A percentile compares a stretch with the other conserved stretches of the same genome.
Conservation (phyloP, 1,139 yeast genomes). For the Taphrina deformans region DNA sequence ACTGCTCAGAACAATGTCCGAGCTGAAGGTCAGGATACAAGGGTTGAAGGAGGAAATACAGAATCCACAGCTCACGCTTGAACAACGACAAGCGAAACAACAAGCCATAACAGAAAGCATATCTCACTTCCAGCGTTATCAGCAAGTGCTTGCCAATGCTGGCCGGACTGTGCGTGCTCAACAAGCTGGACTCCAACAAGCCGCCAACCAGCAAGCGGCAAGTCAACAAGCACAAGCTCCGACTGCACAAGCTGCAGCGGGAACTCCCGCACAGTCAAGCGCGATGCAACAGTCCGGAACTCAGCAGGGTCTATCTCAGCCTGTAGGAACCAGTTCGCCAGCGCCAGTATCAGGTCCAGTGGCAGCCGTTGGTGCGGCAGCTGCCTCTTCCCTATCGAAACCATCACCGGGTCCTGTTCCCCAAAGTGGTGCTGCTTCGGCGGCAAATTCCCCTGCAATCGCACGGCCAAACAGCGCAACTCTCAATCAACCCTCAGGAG, state of each 20-base stretch:
- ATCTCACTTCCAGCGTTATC: slow-evolving; percentile 33
- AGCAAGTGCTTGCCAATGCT: slow-evolving; percentile 9
- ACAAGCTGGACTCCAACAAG: slow-evolving; percentile 21
- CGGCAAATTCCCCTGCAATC: slow-evolving; percentile 20
- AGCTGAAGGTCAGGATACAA: slow-evolving; percentile 30
- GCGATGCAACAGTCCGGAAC: neutral
- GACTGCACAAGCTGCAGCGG: slow-evolving; percentile 6
- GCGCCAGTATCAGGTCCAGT: neutral
- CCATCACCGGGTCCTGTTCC: slow-evolving; percentile 60
- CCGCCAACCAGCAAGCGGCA: neutral
- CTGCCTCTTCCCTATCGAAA: slow-evolving; percentile 36
- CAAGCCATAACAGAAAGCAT: slow-evolving; percentile 35
- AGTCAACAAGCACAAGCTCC: neutral
- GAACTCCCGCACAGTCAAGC: slow-evolving; percentile 2
- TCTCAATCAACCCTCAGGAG: slow-evolving; percentile 26
- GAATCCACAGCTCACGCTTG: slow-evolving; percentile 21
- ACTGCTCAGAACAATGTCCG: slow-evolving; percentile 18
- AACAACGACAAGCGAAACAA: slow-evolving; percentile 32
- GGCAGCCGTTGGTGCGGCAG: neutral
- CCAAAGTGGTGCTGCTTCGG: slow-evolving; percentile 57
- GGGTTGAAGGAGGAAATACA: slow-evolving; percentile 17
- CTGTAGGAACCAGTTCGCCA: neutral
- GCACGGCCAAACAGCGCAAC: slow-evolving; percentile 32
- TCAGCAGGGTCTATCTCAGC: neutral
- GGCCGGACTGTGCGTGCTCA: slow-evolving; percentile 28